Base-by-base conservation (phyloP, 257 asterid species). In the Thymus quinquecostatus region DNA sequence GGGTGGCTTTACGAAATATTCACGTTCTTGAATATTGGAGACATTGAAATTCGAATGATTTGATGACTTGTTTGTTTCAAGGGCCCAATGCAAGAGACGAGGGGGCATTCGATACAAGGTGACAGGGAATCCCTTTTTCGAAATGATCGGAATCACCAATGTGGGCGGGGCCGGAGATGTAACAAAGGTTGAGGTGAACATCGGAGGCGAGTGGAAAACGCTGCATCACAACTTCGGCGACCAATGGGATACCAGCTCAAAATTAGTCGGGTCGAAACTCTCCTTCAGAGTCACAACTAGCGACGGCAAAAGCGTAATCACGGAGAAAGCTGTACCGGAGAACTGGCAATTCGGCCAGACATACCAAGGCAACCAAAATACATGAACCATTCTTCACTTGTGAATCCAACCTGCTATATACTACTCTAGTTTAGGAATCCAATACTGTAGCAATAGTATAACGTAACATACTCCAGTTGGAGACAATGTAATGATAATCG, bases 121-220 rank as follows among this genome's bases (percentile, higher is more conserved):
- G 36, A 76, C 83, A 0, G 90, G 87, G 27, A 83, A 79, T 34
- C 85, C 82, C 0, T 27, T 50, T 36, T 85, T 76, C 86, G 78
- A 76, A 73, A 21, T 81, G 83, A 83, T 85, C 40, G 12, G 76
- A 1, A 58, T 85, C 4, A 71, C 78, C 2, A 85, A 85, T 7
- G 87, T 85, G 2, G 86, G 84, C 30, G 90, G 90, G 9, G 83
- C 87, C 0, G 86, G 87, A 10, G 87, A 76, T 51, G 78, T 82
- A 8, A 34, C 41, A 0, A 71, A 70, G 28, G 80, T 82, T 3
- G 83, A 80, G 76, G 84, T 85, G 50, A 67, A 34, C 4, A 56
- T 51, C 2, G 70, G 64, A 6, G 47, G 13, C 11, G 27, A 36
- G 29, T 81, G 88, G 86, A 77, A 75, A 7, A 1, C 38, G 0